Evolutionary conservation across 192 early-diverging fungal genomes (phyloP).

Genomic region (Backusella westeae): DNA sequence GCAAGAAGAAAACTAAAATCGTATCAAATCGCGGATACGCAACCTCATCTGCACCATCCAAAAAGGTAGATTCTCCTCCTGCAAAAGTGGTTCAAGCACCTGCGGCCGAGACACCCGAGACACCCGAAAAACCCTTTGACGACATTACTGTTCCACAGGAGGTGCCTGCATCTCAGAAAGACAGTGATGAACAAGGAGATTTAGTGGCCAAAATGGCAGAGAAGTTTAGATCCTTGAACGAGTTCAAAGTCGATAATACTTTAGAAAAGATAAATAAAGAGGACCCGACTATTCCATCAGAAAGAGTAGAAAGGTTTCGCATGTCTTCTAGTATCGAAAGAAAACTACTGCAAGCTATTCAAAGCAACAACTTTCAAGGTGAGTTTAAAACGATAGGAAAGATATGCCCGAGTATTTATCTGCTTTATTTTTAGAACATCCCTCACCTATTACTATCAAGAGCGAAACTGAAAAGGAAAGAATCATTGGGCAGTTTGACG

Average conservation of each 20-base stretch:
- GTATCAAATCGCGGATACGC: constrained; percentile 14
- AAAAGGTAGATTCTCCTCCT: background rate
- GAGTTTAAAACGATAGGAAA: background rate
- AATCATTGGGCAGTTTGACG: constrained; percentile 43
- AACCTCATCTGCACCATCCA: constrained; percentile 11
- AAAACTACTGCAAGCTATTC: background rate
- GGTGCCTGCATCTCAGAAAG: background rate
- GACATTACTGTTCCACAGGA: background rate
- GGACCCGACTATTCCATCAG: background rate
- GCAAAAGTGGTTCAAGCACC: background rate
- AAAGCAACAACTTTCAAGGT: background rate
- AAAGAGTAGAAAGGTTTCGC: background rate
- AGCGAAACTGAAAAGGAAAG: constrained; percentile 32
- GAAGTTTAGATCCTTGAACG: constrained; percentile 9
- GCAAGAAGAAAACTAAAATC: constrained; percentile 10
- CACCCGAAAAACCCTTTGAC: background rate
- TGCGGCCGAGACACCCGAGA: background rate
- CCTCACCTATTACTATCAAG: background rate
- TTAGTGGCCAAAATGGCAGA: background rate
- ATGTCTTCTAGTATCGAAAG: constrained; percentile 7
- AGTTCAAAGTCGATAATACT: background rate
- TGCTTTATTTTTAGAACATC: background rate
- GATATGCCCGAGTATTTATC: background rate
- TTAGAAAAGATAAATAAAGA: background rate
- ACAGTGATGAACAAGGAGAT: background rate